Conservation (phyloP, 768 basidiomycete species). For the Porphyrellus cyaneotinctus region DNA sequence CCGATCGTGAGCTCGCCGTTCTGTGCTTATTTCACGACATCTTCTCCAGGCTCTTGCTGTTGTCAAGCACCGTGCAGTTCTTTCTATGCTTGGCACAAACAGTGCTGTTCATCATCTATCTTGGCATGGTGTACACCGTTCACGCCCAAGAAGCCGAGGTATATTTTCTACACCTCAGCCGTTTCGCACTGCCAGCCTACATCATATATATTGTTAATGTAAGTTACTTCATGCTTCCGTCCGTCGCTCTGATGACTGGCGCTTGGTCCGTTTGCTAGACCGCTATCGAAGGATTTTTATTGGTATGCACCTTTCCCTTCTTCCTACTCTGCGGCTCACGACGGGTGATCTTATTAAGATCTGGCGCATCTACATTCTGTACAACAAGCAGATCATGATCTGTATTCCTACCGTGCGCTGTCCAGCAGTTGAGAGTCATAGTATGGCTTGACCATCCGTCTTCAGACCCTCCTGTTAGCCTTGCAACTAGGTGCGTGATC, state of each 20-base stretch:
- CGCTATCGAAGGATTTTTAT: constrained; percentile 12
- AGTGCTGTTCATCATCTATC: background rate
- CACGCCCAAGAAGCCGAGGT: background rate
- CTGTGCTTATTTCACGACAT: background rate
- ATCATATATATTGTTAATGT: constrained; percentile 19
- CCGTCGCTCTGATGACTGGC: background rate
- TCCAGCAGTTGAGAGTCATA: background rate
- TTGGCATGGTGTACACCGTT: background rate
- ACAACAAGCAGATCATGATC: constrained; percentile 6
- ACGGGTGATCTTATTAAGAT: constrained; percentile 8
- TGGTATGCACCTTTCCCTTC: constrained; percentile 11
- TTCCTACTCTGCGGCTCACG: background rate
- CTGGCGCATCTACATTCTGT: constrained; percentile 24
- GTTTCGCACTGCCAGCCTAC: constrained; percentile 9
- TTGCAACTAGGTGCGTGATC: constrained; percentile 16
- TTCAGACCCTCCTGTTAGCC: constrained; percentile 11
- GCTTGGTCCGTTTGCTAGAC: constrained; percentile 4
- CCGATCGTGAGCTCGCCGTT: background rate
- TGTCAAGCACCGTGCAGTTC: constrained; percentile 14
- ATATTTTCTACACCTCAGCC: background rate
- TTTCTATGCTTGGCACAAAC: constrained; percentile 9
- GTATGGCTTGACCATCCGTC: background rate
- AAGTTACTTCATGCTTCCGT: background rate
- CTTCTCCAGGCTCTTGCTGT: constrained; percentile 8
- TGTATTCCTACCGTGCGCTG: constrained; percentile 20